Evolutionary conservation across 345 rosid species (phyloP).

Genomic region (Bruguiera gymnorhiza): DNA sequence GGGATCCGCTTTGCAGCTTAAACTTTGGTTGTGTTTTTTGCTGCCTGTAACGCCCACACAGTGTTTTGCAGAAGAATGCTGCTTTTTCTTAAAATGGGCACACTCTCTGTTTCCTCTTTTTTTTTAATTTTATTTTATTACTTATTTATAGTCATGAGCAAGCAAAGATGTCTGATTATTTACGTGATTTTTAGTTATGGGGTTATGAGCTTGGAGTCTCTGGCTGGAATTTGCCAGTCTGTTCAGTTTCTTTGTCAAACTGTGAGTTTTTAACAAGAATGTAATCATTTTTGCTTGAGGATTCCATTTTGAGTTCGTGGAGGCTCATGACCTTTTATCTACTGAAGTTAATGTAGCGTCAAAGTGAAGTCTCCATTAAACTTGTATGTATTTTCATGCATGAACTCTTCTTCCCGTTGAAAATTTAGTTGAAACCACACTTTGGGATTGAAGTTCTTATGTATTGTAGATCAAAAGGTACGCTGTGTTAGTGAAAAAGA

Average conservation of each 20-base stretch:
- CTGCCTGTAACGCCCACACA: slow-evolving; percentile 36
- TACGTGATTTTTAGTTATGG: background rate
- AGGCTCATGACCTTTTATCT: no score
- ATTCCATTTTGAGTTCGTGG: no score
- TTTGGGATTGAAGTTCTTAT: background rate
- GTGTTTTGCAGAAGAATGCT: background rate
- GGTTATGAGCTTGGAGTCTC: background rate
- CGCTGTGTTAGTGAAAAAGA: no score
- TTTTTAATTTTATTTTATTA: background rate
- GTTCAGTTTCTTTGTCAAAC: background rate
- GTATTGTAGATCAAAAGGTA: no score
- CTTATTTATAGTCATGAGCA: background rate
- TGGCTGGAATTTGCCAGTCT: background rate
- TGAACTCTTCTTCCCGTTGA: background rate
- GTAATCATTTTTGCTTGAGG: no score
- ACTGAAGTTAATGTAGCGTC: no score
- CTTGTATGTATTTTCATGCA: background rate
- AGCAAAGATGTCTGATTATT: background rate
- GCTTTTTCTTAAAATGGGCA: background rate
- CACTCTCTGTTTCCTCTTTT: background rate
- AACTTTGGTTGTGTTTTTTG: slow-evolving; percentile 31
- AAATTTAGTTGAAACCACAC: background rate
- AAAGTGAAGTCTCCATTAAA: background rate
- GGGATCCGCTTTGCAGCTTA: slow-evolving; percentile 46
- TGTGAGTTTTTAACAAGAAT: no score